phyloP scores from a whole-genome alignment of 2,329 filamentous ascomycete genomes.

The Aspergillus jensenii region DNA sequence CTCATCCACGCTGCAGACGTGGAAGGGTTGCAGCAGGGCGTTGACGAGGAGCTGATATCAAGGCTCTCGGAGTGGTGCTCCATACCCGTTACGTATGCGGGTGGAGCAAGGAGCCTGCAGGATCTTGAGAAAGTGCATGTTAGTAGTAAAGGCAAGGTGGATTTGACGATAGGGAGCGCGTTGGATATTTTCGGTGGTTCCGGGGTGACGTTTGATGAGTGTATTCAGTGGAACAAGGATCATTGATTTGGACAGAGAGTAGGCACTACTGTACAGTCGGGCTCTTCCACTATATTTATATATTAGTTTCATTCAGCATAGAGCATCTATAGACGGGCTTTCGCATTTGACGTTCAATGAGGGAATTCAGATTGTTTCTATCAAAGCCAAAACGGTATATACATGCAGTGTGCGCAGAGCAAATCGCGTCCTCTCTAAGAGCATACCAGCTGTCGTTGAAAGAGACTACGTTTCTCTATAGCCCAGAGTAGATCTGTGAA shows the following conservation, averaged over 20 bases:
- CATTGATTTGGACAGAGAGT: conserved; percentile 24
- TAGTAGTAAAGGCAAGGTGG: conserved; percentile 77
- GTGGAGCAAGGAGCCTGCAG: conserved; percentile 78
- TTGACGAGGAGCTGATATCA: conserved; percentile 80
- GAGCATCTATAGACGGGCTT: background rate
- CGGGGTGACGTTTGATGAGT: conserved; percentile 84
- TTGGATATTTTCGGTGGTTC: conserved; percentile 92
- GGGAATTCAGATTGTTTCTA: conserved; percentile 6
- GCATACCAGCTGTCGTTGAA: conserved; percentile 7
- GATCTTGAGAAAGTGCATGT: conserved; percentile 80
- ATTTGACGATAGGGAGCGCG: conserved; percentile 94
- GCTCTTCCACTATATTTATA: background rate
- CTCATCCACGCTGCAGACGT: conserved; percentile 97
- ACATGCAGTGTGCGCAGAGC: conserved; percentile 17
- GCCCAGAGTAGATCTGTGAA: background rate
- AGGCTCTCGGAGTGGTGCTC: conserved; percentile 80
- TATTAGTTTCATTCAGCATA: background rate
- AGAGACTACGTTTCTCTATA: background rate
- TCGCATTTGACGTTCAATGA: background rate
- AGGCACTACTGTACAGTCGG: background rate
- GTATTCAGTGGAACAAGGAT: conserved; percentile 76
- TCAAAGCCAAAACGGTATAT: conserved; percentile 12
- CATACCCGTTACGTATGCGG: conserved; percentile 94
- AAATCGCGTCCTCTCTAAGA: conserved; percentile 1
- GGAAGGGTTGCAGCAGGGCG: conserved; percentile 86